Base-by-base conservation (phyloP, 1,284 basidiomycete species). In the Mycena sp. region DNA sequence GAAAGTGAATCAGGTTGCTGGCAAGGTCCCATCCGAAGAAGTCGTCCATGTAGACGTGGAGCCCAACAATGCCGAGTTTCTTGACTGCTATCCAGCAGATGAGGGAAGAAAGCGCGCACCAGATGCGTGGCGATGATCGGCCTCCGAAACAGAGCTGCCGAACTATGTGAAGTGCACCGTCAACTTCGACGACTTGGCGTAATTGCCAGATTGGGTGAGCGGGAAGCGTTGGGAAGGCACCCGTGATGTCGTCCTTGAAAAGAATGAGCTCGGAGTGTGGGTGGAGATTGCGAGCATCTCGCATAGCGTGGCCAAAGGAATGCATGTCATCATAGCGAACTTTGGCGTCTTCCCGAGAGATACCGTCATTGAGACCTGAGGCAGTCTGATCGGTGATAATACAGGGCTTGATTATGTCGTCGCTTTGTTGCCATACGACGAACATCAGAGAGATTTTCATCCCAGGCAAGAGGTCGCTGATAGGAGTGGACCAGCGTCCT, bases 211-310 rank as follows among this genome's bases (percentile, higher is more conserved):
- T 19, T 7, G 43, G 43, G 43, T 44, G 43, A 14, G 68, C 71
- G 0, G 72, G 74, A 2, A 74, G 64, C 50, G 69, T 74, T 11
- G 69, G 69, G 53, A 74, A 77, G 4, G 75, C 74, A 16, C 61
- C 61, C 0, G 69, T 16, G 1, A 77, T 70, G 55, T 76, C 72
- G n/a, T 68, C 69, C 57, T 75, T 75, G 59, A 71, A 76, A 4
- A 69, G 49, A 25, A 68, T 32, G 16, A 72, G 56, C 4, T 30
- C 12, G 1, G 25, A 37, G 40, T 59, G 17, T 14, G 41, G 60
- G 63, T 70, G 26, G n/a, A 43, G 16, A 1, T 61, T 16, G 0
- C 62, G 61, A 4, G 69, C 60, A 21, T 67, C 17, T 14, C 65
- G 65, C 0, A 78, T 44, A 14, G 61, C 62, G 12, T 67, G 66